These are phyloP conservation scores for Verticillium zaregamsianum DNA, from an alignment of 2,329 filamentous ascomycete genomes.

Conservation along the genomic window DNA sequence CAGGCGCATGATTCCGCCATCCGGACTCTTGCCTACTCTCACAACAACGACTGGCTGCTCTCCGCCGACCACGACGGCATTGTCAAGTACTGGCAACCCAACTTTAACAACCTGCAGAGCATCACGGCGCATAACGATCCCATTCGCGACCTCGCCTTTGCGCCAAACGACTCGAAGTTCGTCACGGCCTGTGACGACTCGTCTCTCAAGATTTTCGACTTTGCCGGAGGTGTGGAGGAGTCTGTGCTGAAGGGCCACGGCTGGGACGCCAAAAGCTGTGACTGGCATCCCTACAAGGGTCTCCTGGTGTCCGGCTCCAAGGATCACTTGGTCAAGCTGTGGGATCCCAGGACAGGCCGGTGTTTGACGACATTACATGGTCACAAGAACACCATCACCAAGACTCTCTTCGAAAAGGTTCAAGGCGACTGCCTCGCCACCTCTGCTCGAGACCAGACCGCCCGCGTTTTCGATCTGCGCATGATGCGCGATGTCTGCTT, in stretches of 20 bases:
- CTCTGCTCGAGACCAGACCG: constrained; percentile 87
- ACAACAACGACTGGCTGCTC: constrained; percentile 94
- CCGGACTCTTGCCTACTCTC: constrained; percentile 79
- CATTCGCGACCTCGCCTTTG: constrained; percentile 87
- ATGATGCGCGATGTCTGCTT: constrained; percentile 98
- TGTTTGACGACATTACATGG: constrained; percentile 92
- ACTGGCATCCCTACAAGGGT: constrained; percentile 96
- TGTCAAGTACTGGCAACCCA: constrained; percentile 98
- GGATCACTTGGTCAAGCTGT: constrained; percentile 94
- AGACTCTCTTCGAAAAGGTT: constrained; percentile 83
- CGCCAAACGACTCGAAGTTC: constrained; percentile 92
- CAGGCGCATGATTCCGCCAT: constrained; percentile 92
- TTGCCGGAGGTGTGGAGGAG: constrained; percentile 80
- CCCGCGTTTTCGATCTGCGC: constrained; percentile 87
- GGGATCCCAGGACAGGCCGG: constrained; percentile 89
- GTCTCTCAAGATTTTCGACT: constrained; percentile 92
- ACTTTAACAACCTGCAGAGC: constrained; percentile 97
- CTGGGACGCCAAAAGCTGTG: constrained; percentile 95
- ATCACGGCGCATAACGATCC: constrained; percentile 88
- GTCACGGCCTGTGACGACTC: constrained; percentile 94
- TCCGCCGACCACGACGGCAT: constrained; percentile 93
- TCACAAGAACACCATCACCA: constrained; percentile 96
- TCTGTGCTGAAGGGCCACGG: constrained; percentile 86
- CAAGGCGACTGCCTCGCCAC: constrained; percentile 84
- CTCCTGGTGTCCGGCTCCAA: constrained; percentile 94